Evolutionary conservation across 306 rosid genomes (phyloP).

Genomic region (Medicago lupulina): DNA sequence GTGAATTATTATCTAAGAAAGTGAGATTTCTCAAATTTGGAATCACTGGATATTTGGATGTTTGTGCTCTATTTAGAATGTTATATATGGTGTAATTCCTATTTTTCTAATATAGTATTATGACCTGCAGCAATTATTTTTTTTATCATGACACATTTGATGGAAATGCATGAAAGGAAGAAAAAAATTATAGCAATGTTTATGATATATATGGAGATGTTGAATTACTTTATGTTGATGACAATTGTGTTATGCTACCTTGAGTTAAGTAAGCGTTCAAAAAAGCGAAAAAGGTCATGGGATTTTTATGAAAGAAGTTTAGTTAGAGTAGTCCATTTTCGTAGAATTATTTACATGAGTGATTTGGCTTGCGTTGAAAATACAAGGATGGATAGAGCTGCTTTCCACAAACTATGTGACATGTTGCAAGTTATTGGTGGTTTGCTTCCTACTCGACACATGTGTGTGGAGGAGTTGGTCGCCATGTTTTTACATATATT

Average conservation of each 20-base stretch:
- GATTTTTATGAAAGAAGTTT: constrained; percentile 2
- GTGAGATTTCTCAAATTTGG: no score
- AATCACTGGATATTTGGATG: no score
- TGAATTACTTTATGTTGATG: not conserved
- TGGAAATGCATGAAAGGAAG: not conserved
- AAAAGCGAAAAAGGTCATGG: not conserved
- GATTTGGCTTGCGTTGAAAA: not conserved
- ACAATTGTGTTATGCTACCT: not conserved
- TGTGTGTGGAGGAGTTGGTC: constrained; percentile 1
- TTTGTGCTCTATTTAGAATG: no score
- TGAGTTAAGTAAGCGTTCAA: not conserved
- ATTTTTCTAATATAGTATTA: no score
- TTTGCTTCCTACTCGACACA: not conserved
- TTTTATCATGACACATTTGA: not conserved
- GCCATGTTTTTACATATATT: constrained; percentile 6
- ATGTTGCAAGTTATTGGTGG: not conserved
- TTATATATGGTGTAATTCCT: no score
- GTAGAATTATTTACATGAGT: not conserved
- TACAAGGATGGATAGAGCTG: constrained; percentile 3
- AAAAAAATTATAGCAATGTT: not conserved
- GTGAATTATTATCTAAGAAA: no score
- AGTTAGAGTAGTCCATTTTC: not conserved
- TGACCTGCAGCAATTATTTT: no score
- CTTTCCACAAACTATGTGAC: not conserved
- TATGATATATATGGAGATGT: not conserved